Base-by-base conservation (phyloP, 352 stramenopile species). In the Phytophthora ramorum region DNA sequence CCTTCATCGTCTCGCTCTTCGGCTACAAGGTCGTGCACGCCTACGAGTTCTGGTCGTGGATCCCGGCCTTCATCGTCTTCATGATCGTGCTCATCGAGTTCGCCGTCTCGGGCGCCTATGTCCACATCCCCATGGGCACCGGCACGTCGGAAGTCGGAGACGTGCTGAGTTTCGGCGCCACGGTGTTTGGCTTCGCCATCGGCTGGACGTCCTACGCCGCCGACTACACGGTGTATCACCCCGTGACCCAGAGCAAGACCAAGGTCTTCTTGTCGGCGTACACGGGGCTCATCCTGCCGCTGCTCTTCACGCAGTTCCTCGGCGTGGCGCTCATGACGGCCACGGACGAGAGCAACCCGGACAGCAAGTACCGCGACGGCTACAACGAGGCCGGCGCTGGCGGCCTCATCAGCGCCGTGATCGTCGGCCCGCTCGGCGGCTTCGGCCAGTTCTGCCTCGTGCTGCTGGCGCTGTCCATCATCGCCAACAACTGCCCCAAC, bases 41-140 rank as follows among this genome's bases (percentile, higher is more conserved):
- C n/a, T 83, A 83, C 71, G 69, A 83, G 62, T 83, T 78, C 63
- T 83, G 71, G 71, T 76, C 75, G 13, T 83, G 75, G 75, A 76
- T 83, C 56, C 75, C 71, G 34, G 62, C 54, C 19, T 80, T 76
- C 49, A 83, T 83, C 56, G 71, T 83, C 14, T 83, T 76, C 55
- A 52, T 83, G 49, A 83, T 83, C 56, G 53, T 80, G 58, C 53
- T 80, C 24, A 69, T 71, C 13, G 58, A 79, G 62, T 79, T 83
- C 43, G 56, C 60, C 5, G 30, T 67, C 69, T 80, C 71, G 30
- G 75, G 69, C 56, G 75, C 71, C 17, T 83, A 79, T 55, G 47
- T 80, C 24, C 35, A 80, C 69, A 80, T 83, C 69, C 75, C 75
- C 19, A 83, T 80, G 68, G 71, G 71, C 35, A 58, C 55, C 6